Evolutionary conservation across 116 monocot species (phyloP), one percentile per base, ranked within the genome.

Genomic region (Dioscorea cayenensis): DNA sequence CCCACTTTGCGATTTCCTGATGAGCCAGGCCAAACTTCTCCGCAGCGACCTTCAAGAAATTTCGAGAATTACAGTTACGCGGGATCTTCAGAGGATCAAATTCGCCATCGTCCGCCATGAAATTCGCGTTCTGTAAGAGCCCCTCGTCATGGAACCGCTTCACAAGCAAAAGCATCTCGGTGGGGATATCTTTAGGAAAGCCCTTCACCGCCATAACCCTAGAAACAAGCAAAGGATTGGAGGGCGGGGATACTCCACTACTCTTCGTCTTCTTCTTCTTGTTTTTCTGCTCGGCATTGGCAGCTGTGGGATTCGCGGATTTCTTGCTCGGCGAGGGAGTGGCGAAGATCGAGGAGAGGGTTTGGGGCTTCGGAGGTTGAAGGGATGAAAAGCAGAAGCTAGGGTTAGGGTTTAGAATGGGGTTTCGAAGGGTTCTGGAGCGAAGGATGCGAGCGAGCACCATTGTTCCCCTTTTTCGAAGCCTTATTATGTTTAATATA

Each of bases 1-100:
- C 88, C 73, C 77, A 90, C 90, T 86, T 86, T 11, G 90, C 86
- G 69, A 86, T 77, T 28, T 82, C 80, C 61, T 90, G 90, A 64
- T 80, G 82, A 18, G 81, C 70, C 51, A 43, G 51, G 12, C 87
- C 87, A 38, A 90, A 86, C 66, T 72, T 80, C 36, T 87, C 81
- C 0, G 87, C 87, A 3, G 77, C 84, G 0, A 51, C 38, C 68
- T 71, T 87, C 66, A 87, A 37, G 14, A 76, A 66, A 76, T 76
- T 63, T 7, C 77, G 74, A 22, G 84, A 74, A 60, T 75, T 75
- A 1, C 5, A 51, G 68, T 70, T 82, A 12, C 29, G 29, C 4
- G 67, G 80, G 29, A 81, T 17, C 58, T 65, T 23, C 14, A 69
- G 49, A 6, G 59, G 37, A 59, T 75, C 72, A 68, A 77, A 22